These are phyloP conservation scores for Aspergillus piperis DNA, from an alignment of 2,329 filamentous ascomycete genomes.

Conservation along the genomic window DNA sequence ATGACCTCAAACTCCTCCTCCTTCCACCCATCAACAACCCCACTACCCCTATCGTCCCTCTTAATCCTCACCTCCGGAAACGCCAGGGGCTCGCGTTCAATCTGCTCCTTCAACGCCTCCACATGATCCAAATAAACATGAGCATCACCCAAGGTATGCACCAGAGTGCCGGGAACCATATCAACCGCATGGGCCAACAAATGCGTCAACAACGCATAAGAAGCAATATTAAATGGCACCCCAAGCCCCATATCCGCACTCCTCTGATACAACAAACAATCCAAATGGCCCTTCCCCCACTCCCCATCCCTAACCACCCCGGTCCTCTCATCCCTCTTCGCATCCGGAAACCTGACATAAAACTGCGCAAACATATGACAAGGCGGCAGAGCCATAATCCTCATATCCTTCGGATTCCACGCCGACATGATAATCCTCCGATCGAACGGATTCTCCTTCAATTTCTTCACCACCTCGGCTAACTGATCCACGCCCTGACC, in stretches of 20 bases:
- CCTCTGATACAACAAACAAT: slow-evolving; percentile 89
- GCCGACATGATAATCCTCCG: slow-evolving; percentile 85
- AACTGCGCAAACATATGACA: slow-evolving; percentile 99
- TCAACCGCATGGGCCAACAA: slow-evolving; percentile 90
- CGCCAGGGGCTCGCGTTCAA: slow-evolving; percentile 74
- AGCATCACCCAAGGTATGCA: slow-evolving; percentile 97
- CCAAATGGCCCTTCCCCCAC: slow-evolving; percentile 65
- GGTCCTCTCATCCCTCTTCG: slow-evolving; percentile 22
- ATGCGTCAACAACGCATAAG: slow-evolving; percentile 89
- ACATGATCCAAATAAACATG: slow-evolving; percentile 94
- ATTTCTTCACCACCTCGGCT: slow-evolving; percentile 82
- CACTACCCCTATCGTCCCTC: slow-evolving; percentile 67
- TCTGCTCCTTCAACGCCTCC: slow-evolving; percentile 78
- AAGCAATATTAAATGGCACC: slow-evolving; percentile 96
- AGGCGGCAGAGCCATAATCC: slow-evolving; percentile 86
- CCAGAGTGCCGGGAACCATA: slow-evolving; percentile 80
- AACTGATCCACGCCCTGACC: slow-evolving; percentile 92
- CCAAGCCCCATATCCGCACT: slow-evolving; percentile 97
- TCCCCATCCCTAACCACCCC: slow-evolving; percentile 25
- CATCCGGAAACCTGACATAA: slow-evolving; percentile 73
- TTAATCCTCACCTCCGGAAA: slow-evolving; percentile 79
- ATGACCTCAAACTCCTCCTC: slow-evolving; percentile 83
- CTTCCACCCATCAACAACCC: slow-evolving; percentile 92
- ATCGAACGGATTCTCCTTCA: slow-evolving; percentile 82
- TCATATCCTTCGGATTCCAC: slow-evolving; percentile 88